Evolutionary conservation across 177 flowering plant genomes (phyloP), one percentile per base, ranked within the genome.

Genomic region (Vitis hybrid): DNA sequence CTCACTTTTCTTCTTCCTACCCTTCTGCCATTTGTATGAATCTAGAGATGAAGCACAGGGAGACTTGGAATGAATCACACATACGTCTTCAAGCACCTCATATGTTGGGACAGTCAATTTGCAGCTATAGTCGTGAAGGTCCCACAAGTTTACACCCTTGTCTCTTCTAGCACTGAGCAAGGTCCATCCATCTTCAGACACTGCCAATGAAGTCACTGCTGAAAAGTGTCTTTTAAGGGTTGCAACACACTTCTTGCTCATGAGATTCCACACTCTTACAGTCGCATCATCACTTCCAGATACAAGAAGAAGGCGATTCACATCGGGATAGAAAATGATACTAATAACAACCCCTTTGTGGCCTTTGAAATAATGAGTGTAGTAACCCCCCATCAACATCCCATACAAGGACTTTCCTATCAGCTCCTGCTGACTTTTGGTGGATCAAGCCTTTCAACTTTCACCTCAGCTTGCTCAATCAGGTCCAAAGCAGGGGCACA

Each of bases 131-230:
- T 19, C 19, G 19, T 19, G 19, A 19, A 19, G 19, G 19, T 19
- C 19, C 19, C 19, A 19, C 19, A 19, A 19, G 19, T 19, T 19
- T 19, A 19, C 19, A 19, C 19, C 19, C 19, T 19, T 88, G 76
- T 95, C 99, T 86, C 99, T 90, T 67, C 98, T 97, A 73, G 96
- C 90, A 73, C 82, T 90, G 49, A 95, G 89, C 86, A 95, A 81
- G 52, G 89, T 86, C 84, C 87, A 83, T 63, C 97, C 97, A 87
- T 95, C 92, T 74, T 88, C 89, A 67, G 99, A 88, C 62, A 95
- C 19, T 27, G 91, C 91, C 75, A 95, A 56, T 21, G 99, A 89
- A 78, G 96, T 87, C 35, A 95, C 94, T 1, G 88, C 68, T 56
- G 99, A 91, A 63, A 85, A 83, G 81, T 95, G 99, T 52, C 81